A percentile compares a stretch with the other conserved stretches of the same genome.
Evolutionary conservation across 2,329 filamentous ascomycete species (phyloP).

Genomic region (Fusarium armeniacum): DNA sequence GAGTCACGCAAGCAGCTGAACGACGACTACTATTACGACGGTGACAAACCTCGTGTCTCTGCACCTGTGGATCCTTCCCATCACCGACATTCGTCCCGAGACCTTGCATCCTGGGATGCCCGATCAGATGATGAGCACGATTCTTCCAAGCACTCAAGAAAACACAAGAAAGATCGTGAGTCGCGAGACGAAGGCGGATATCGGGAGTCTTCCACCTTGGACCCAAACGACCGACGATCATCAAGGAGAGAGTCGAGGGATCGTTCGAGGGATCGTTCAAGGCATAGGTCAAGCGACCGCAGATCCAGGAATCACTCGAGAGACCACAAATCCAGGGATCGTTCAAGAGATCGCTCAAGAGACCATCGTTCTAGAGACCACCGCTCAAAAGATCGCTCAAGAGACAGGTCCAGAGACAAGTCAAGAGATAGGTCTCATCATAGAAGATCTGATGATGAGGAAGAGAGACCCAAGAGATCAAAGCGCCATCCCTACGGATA

Average conservation of each 20-base stretch:
- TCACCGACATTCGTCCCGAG: conserved; percentile 37
- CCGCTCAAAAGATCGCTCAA: conserved; percentile 14
- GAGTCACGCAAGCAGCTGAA: conserved; percentile 32
- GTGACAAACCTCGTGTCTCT: conserved; percentile 38
- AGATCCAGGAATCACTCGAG: conserved; percentile 18
- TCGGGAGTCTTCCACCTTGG: conserved; percentile 27
- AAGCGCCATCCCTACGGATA: conserved; percentile 53
- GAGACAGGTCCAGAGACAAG: conserved; percentile 16
- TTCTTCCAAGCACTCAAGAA: conserved; percentile 33
- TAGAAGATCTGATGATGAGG: conserved; percentile 51
- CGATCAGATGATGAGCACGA: conserved; percentile 43
- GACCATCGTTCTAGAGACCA: conserved; percentile 21
- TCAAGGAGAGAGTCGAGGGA: conserved; percentile 36
- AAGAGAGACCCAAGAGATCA: conserved; percentile 55
- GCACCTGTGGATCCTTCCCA: conserved; percentile 33
- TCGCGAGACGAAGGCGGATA: conserved; percentile 31
- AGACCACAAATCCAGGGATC: conserved; percentile 6
- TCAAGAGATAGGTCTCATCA: conserved; percentile 38
- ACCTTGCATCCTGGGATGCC: conserved; percentile 37
- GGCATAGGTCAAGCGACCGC: conserved; percentile 18
- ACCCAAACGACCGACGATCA: conserved; percentile 33
- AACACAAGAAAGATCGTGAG: conserved; percentile 38
- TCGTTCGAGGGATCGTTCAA: conserved; percentile 23
- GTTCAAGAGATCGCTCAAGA: conserved; percentile 14
- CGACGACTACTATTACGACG: conserved; percentile 38